Base-by-base conservation (phyloP, 495 filamentous ascomycete genomes). In the Penicillium lagena region DNA sequence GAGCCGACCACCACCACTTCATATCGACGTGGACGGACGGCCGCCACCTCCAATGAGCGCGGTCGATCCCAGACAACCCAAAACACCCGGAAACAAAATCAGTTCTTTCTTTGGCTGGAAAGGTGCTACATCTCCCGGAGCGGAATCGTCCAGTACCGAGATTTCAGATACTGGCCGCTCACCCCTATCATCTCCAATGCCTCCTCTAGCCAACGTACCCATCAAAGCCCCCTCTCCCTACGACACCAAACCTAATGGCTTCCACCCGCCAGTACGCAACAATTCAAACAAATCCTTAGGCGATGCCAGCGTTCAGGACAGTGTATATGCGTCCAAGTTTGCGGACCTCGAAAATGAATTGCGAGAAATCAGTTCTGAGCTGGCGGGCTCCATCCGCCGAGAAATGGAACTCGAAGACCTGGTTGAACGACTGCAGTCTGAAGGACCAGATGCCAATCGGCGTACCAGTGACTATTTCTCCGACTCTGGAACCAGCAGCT, bases 381-480 rank as follows among this genome's bases (percentile, higher is more conserved):
- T 97, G 58, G 94, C 93, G 15, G 77, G 82, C 29, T 96, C 91
- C 28, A 96, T 98, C 54, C 79, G 85, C 46, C 81, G 93, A 51
- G 93, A 98, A 71, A 90, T 98, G 83, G 93, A 98, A 53, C 64
- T 98, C 38, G 93, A 98, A 60, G 94, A 98, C 57, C 68, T 96
- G 37, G 82, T 97, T 2, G 93, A 98, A 49, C 76, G 85, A 43
- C 64, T 94, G 53, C 89, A 95, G 63, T 67, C 79, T 30, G 90
- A 95, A 52, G 77, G 80, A 44, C 75, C 78, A 2, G 40, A 56
- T 7, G 55, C 55, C 1, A 83, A 80, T 47, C 83, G 83, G 59
- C 79, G 91, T 41, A 96, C 89, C 4, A 98, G 93, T 62, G 93
- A 98, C 64, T 97, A 98, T 66, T 98, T 90, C 60, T 98, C 93